Percentiles rank a stretch among this genome's conserved stretches.
Evolutionary conservation across 2,329 filamentous ascomycete species (phyloP).

Genomic region (Xylariales sp.): DNA sequence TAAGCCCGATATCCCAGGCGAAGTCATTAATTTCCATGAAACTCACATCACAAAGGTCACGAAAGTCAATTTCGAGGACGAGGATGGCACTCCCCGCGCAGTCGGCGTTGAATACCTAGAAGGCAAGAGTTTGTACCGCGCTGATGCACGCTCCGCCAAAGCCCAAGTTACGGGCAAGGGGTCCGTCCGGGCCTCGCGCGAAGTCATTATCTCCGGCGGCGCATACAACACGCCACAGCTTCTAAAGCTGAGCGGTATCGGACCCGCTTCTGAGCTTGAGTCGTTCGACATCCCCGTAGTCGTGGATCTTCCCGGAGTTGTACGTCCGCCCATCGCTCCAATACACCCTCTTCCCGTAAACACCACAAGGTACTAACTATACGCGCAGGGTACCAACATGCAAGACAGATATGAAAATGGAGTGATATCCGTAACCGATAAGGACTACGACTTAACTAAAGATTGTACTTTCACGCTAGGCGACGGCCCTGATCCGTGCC

Average conservation of each 20-base stretch:
- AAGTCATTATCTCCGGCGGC: conserved; percentile 62
- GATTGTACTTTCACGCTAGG: conserved; percentile 48
- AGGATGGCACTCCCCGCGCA: conserved; percentile 48
- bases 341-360: conserved; percentile 55
- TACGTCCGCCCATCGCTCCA: conserved; percentile 71
- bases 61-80: conserved; percentile 53
- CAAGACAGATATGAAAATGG: conserved; percentile 34
- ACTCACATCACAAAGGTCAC: conserved; percentile 49
- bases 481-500: conserved; percentile 50
- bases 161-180: conserved; percentile 40
- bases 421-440: conserved; percentile 43
- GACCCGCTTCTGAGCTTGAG: conserved; percentile 54
- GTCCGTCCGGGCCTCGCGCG: conserved; percentile 51
- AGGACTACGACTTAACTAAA: conserved; percentile 45
- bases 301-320: conserved; percentile 70
- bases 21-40: not conserved
- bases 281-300: conserved; percentile 62
- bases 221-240: conserved; percentile 60
- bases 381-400: conserved; percentile 29
- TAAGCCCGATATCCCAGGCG: not conserved
- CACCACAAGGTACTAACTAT: conserved; percentile 55
- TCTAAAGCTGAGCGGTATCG: conserved; percentile 60
- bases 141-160: conserved; percentile 52
- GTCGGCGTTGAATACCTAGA: conserved; percentile 56
- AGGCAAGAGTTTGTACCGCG: conserved; percentile 56